phyloP scores from a whole-genome alignment of 1,284 basidiomycete species.

The Malassezia arunalokei region DNA sequence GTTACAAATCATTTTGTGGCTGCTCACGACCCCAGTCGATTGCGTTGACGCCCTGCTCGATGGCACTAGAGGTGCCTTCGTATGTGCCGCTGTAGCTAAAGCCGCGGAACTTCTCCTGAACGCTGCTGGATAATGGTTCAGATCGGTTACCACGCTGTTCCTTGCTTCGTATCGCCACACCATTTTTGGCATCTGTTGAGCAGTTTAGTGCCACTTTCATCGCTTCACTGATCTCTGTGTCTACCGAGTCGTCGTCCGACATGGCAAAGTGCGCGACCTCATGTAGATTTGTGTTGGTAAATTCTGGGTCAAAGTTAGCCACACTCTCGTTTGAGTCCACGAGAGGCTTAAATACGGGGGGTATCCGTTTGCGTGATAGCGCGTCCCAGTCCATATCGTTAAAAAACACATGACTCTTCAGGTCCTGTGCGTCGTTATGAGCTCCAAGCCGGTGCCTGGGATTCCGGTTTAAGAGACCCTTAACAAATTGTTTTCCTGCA shows the following conservation, averaged over 20 bases:
- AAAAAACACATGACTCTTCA: conserved; percentile 96
- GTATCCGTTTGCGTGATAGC: conserved; percentile 75
- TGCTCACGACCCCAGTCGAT: conserved; percentile 5
- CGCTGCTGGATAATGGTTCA: conserved; percentile 29
- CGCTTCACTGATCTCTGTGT: not conserved
- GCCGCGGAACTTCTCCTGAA: conserved; percentile 45
- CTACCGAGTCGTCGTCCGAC: not conserved
- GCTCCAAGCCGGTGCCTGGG: conserved; percentile 92
- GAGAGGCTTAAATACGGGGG: conserved; percentile 92
- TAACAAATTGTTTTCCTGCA: conserved; percentile 98
- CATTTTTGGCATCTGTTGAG: not conserved
- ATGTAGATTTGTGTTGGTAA: conserved; percentile 69
- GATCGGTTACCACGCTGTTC: conserved; percentile 19
- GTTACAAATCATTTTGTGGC: no score
- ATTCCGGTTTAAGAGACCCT: conserved; percentile 92
- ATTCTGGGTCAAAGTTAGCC: conserved; percentile 95
- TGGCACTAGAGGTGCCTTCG: conserved; percentile 27
- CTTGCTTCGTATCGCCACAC: conserved; percentile 18
- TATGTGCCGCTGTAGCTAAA: conserved; percentile 43
- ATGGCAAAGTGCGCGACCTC: conserved; percentile 27
- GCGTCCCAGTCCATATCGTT: conserved; percentile 54
- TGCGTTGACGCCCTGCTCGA: conserved; percentile 3
- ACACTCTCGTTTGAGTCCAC: conserved; percentile 97
- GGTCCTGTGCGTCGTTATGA: conserved; percentile 74
- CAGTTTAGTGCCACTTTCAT: not conserved